phyloP scores from a whole-genome alignment of 176 grass and related monocot species.

The Bothriochloa decipiens region DNA sequence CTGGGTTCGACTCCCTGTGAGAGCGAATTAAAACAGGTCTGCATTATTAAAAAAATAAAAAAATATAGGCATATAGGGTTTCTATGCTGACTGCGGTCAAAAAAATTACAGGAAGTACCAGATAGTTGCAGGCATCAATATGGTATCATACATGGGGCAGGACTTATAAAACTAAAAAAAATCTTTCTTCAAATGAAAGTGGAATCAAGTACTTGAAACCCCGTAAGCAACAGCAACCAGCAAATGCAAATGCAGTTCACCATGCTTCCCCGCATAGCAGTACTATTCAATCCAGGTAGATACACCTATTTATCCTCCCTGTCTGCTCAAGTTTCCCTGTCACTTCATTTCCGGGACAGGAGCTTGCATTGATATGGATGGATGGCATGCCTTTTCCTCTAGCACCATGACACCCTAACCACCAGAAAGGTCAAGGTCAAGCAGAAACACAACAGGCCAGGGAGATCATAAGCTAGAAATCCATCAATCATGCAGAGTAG shows the following conservation, averaged over 20 bases:
- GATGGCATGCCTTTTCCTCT: conserved; percentile 10
- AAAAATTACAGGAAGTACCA: no score
- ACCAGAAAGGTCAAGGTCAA: conserved; percentile 37
- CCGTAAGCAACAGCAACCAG: not conserved
- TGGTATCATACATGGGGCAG: no score
- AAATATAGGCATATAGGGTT: no score
- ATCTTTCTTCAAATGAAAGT: not conserved
- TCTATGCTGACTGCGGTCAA: no score
- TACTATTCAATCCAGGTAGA: conserved; percentile 24
- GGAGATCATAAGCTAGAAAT: not conserved
- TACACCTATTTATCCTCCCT: conserved; percentile 15
- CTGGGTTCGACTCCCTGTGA: no score
- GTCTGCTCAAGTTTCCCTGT: conserved; percentile 33
- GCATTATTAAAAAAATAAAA: no score
- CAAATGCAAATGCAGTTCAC: not conserved
- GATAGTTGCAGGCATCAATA: no score
- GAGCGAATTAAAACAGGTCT: no score
- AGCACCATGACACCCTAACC: conserved; percentile 30
- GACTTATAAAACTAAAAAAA: no score
- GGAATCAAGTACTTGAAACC: not conserved
- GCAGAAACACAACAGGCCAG: not conserved
- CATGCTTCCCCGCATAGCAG: not conserved
- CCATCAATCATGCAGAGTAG: not conserved
- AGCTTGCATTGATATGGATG: not conserved
- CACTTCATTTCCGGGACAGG: conserved; percentile 17